These are phyloP conservation scores for Leccinum broughii DNA, from an alignment of 768 basidiomycete genomes.

Conservation along the genomic window DNA sequence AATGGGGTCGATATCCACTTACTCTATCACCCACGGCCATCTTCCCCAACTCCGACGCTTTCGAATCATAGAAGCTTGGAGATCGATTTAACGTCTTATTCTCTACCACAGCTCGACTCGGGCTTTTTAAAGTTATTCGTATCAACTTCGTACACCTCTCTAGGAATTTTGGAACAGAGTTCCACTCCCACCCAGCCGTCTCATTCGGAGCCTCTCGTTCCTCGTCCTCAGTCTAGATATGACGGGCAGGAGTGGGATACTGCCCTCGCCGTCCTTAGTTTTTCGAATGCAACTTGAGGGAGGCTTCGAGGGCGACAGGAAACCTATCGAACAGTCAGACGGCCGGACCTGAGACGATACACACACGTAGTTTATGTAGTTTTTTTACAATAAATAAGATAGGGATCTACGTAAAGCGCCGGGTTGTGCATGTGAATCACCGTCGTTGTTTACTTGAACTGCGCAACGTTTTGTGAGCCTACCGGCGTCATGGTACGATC, in stretches of 20 bases:
- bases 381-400: not conserved
- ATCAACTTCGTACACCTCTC: constrained; percentile 48
- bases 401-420: not conserved
- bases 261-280: constrained; percentile 24
- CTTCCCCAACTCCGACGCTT: constrained; percentile 43
- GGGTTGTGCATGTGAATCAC: not conserved
- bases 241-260: constrained; percentile 34
- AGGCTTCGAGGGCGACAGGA: not conserved
- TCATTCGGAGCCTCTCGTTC: constrained; percentile 12
- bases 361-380: not conserved
- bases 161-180: constrained; percentile 52
- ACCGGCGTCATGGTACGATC: too few species aligned
- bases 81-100: constrained; percentile 42
- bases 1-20: constrained; percentile 53
- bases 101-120: constrained; percentile 44
- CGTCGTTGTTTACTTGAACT: too few species aligned
- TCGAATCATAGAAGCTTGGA: constrained; percentile 39
- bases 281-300: constrained; percentile 13
- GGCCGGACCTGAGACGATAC: constrained; percentile 16
- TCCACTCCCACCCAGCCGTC: constrained; percentile 20
- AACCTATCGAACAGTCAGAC: not conserved
- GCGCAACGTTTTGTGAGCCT: too few species aligned
- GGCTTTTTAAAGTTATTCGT: constrained; percentile 62
- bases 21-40: constrained; percentile 51
- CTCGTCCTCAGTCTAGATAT: constrained; percentile 8